These are phyloP conservation scores for Pythium vanterpoolii DNA, from an alignment of 352 stramenopile species.

Conservation along the genomic window DNA sequence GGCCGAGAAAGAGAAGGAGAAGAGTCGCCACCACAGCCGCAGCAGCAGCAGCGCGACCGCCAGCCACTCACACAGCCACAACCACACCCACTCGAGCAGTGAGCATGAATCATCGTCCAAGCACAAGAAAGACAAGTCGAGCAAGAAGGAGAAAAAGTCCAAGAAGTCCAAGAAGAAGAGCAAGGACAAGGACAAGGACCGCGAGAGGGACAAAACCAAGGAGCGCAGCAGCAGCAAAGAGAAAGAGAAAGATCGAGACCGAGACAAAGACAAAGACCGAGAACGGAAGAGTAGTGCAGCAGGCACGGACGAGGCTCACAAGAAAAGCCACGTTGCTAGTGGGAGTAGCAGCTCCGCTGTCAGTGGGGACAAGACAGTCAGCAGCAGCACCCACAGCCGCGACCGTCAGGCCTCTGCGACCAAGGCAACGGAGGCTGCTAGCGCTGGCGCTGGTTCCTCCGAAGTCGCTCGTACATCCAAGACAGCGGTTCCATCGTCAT, in stretches of 20 bases:
- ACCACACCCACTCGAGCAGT: conserved; percentile 1
- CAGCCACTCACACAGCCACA: conserved; percentile 18
- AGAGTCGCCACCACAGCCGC: background rate
- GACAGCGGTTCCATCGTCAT: too few species aligned
- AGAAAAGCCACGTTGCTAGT: conserved; percentile 10
- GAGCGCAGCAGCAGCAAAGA: conserved; percentile 13
- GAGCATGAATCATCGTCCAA: conserved; percentile 15
- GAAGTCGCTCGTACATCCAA: background rate
- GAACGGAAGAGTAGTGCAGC: conserved; percentile 20
- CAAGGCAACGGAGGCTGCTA: background rate
- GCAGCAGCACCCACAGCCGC: background rate
- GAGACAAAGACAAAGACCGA: conserved; percentile 28
- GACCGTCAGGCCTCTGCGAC: background rate
- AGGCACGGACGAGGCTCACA: background rate
- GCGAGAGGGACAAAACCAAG: conserved; percentile 56
- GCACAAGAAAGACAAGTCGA: conserved; percentile 55
- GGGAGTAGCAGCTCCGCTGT: background rate
- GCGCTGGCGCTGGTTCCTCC: background rate
- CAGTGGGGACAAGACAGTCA: background rate
- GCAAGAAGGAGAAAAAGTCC: conserved; percentile 49
- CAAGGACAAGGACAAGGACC: conserved; percentile 60
- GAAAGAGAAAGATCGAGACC: conserved; percentile 25
- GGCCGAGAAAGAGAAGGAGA: conserved; percentile 6
- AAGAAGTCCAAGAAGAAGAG: conserved; percentile 71
- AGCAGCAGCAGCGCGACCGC: background rate